Percentiles rank a stretch among this genome's conserved stretches.
These are phyloP conservation scores for Emydomyces testavorans DNA, from an alignment of 2,329 filamentous ascomycete genomes.

Conservation along the genomic window DNA sequence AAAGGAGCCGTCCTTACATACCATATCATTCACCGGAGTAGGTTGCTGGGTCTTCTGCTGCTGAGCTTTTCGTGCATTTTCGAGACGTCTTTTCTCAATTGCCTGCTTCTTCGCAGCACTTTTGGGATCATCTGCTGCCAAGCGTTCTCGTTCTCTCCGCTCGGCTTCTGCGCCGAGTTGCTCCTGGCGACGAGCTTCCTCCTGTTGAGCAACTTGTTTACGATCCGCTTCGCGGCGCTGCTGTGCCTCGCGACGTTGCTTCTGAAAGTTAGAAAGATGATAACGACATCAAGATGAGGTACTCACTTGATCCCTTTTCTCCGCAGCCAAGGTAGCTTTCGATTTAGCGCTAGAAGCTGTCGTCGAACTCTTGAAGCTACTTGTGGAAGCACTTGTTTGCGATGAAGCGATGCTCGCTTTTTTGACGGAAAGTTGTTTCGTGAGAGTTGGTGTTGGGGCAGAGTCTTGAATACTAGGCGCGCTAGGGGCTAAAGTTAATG, in stretches of 20 bases:
- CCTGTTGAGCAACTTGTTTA: constrained; percentile 55
- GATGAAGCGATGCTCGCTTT: constrained; percentile 59
- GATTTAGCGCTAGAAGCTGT: constrained; percentile 53
- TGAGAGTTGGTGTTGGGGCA: constrained; percentile 36
- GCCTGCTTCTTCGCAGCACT: constrained; percentile 54
- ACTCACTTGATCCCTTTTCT: constrained; percentile 62
- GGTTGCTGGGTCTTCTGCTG: constrained; percentile 36
- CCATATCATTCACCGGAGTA: constrained; percentile 26
- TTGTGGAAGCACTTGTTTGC: constrained; percentile 42
- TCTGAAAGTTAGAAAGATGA: constrained; percentile 5
- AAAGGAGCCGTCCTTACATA: constrained; percentile 19
- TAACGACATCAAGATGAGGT: constrained; percentile 2
- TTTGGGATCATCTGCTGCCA: constrained; percentile 48
- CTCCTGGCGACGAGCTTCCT: constrained; percentile 52
- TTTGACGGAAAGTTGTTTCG: constrained; percentile 34
- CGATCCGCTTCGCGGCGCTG: constrained; percentile 71
- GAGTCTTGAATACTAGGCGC: constrained; percentile 35
- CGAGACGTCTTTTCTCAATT: constrained; percentile 42
- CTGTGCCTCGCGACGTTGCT: constrained; percentile 67
- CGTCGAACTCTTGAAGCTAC: constrained; percentile 53
- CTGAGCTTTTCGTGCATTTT: constrained; percentile 37
- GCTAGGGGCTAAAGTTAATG: constrained; percentile 42
- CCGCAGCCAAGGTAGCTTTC: constrained; percentile 62
- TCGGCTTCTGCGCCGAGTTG: constrained; percentile 49
- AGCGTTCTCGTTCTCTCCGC: constrained; percentile 36